Evolutionary conservation across 352 stramenopile genomes (phyloP), one percentile per base, ranked within the genome.

Genomic region (Nothophytophthora sp.): DNA sequence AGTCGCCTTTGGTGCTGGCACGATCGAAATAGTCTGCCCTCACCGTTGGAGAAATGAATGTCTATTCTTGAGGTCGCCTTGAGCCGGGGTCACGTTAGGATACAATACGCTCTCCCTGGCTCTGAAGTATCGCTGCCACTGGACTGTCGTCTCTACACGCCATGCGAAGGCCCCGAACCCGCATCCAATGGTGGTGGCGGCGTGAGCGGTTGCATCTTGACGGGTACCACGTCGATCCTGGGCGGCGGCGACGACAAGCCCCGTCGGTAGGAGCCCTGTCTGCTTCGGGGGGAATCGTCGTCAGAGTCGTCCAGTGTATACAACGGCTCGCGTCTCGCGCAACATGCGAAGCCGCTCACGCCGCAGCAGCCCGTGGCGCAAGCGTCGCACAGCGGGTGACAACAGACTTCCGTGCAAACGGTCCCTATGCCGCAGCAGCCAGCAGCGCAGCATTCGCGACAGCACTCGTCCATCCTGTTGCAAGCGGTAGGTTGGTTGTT

Each of bases 381-480:
- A 29, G 22, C 23, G 30, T 65, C 44, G 24, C 48, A 63, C 6
- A 51, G n/a, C 11, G 60, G 55, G 30, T 35, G 28, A 37, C 60
- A 70, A 16, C 30, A 42, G 23, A 23, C 33, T 1, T 70, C 49
- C 13, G 32, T 18, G n/a, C n/a, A n/a, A n/a, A n/a, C n/a, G n/a
- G n/a, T n/a, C n/a, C 34, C 45, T n/a, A 55, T 58, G 55, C 61
- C 58, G 44, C 49, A 70, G 44, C 55, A 70, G 11, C 60, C 60
- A 13, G n/a, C n/a, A n/a, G 27, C 48, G 45, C 60, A 63, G 36
- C 52, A 63, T 12, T 34, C 40, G 15, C 29, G 24, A 22, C 60
- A 64, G 16, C 49, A 65, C 15, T 66, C 55, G 38, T 66, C 60
- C 55, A 70, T 70, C 2, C 4, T 18, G 4, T 19, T 30, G n/a